phyloP scores from a whole-genome alignment of 1,284 basidiomycete genomes.

The Leccinum proximum region DNA sequence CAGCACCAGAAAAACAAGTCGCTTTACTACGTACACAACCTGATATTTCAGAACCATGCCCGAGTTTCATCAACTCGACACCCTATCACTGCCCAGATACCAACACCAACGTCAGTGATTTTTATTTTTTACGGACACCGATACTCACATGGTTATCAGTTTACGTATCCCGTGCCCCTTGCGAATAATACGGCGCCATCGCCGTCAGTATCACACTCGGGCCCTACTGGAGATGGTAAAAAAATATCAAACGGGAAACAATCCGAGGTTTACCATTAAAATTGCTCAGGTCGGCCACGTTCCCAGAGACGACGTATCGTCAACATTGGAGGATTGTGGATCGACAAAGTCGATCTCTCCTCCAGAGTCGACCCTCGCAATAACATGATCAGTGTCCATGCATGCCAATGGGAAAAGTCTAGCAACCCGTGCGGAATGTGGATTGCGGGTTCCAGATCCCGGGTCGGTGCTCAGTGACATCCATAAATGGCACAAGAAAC shows the following conservation, averaged over 20 bases:
- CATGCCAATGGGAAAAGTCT: conserved; percentile 11
- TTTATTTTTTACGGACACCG: not conserved
- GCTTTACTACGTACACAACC: not conserved
- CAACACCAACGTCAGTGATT: not conserved
- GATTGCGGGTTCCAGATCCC: conserved; percentile 4
- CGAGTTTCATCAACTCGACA: too few species aligned
- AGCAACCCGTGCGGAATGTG: conserved; percentile 14
- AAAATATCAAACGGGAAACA: not conserved
- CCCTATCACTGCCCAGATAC: not conserved
- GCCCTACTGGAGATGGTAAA: not conserved
- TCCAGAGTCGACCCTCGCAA: not conserved
- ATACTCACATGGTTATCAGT: not conserved
- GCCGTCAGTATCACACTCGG: not conserved
- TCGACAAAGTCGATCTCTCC: conserved; percentile 11
- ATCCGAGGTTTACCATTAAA: not conserved
- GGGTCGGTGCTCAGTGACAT: conserved; percentile 10
- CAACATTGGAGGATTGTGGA: conserved; percentile 1
- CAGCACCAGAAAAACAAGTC: not conserved
- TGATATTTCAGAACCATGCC: not conserved
- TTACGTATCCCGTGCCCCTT: not conserved
- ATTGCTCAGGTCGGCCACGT: not conserved
- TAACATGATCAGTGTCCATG: conserved; percentile 4
- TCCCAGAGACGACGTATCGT: not conserved
- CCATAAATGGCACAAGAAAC: conserved; percentile 10
- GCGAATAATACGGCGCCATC: not conserved